Conservation (phyloP, 805 yeast genomes). For the Lipomyces sp. region DNA sequence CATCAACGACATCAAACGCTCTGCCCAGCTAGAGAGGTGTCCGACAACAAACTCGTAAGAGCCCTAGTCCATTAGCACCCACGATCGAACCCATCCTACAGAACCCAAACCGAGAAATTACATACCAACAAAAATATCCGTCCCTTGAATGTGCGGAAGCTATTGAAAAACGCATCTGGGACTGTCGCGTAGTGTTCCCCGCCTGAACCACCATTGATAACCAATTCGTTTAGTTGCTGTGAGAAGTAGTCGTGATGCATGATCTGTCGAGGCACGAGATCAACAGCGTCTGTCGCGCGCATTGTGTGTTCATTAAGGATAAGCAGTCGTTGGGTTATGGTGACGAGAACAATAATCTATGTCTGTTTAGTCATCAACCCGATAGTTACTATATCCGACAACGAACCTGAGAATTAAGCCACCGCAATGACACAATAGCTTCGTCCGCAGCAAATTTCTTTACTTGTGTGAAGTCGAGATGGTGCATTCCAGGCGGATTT, state of each 20-base stretch:
- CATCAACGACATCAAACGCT: conserved; percentile 56
- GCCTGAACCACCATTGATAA: conserved; percentile 30
- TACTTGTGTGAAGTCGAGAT: conserved; percentile 48
- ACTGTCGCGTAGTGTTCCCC: conserved; percentile 41
- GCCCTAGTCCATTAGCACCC: conserved; percentile 17
- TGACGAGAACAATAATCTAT: conserved; percentile 49
- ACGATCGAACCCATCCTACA: not conserved
- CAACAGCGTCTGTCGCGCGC: conserved; percentile 47
- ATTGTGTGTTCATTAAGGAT: conserved; percentile 51
- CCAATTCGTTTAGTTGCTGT: conserved; percentile 29
- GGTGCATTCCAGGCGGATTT: conserved; percentile 36
- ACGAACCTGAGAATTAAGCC: conserved; percentile 53
- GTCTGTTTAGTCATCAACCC: conserved; percentile 39
- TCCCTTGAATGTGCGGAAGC: conserved; percentile 51
- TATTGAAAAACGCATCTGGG: conserved; percentile 46
- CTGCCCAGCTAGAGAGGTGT: conserved; percentile 71
- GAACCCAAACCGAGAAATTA: not conserved
- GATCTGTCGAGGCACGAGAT: conserved; percentile 51
- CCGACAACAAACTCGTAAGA: conserved; percentile 62
- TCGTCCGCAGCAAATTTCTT: conserved; percentile 55
- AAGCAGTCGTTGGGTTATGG: conserved; percentile 54
- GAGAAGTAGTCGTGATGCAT: conserved; percentile 46
- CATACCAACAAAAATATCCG: conserved; percentile 58
- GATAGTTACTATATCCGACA: conserved; percentile 2
- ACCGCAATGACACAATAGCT: conserved; percentile 58